Evolutionary conservation across 1,284 basidiomycete genomes (phyloP), one percentile per base, ranked within the genome.

Genomic region (Cerrena zonata): DNA sequence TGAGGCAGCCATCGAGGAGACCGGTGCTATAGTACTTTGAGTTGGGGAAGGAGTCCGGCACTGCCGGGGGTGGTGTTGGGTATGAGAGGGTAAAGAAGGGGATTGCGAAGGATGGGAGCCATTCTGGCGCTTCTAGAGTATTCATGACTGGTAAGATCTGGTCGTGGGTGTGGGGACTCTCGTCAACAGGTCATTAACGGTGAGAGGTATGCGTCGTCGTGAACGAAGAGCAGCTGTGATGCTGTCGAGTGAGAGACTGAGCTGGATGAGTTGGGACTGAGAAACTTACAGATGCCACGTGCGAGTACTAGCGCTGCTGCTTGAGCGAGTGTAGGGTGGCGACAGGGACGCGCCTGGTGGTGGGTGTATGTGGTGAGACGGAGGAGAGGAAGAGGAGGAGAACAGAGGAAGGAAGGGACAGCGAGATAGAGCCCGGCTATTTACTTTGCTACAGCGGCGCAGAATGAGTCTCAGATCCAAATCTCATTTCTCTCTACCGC

Each of bases 81-180:
- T 91, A 84, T 5, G 89, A 90, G 54, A 93, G 80, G 10, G 78
- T 69, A 66, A 88, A 69, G 71, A 92, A 91, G 26, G 87, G 85
- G 46, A 75, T 58, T 53, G 86, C 61, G 55, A 74, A 78, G 27
- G 74, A 65, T 22, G 75, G 73, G 45, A 87, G 69, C 71, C 70
- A 69, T 54, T 65, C 66, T 63, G 69, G 69, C 59, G 58, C 67
- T 67, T 65, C 62, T 41, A 61, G 53, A 53, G 56, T 54, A 63
- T 65, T 65, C 65, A 66, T 65, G 53, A 50, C 50, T n/a, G 49
- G 45, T 22, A 46, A 45, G 43, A 53, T 53, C 51, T 56, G 42
- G 48, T 43, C 38, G 26, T 25, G 25, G 53, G 43, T n/a, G n/a
- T n/a, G n/a, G n/a, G n/a, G n/a, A n/a, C n/a, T n/a, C 59, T 55